A percentile compares a stretch with the other conserved stretches of the same genome.
phyloP scores from a whole-genome alignment of 768 basidiomycete genomes.

The Tulasnella sp. region DNA sequence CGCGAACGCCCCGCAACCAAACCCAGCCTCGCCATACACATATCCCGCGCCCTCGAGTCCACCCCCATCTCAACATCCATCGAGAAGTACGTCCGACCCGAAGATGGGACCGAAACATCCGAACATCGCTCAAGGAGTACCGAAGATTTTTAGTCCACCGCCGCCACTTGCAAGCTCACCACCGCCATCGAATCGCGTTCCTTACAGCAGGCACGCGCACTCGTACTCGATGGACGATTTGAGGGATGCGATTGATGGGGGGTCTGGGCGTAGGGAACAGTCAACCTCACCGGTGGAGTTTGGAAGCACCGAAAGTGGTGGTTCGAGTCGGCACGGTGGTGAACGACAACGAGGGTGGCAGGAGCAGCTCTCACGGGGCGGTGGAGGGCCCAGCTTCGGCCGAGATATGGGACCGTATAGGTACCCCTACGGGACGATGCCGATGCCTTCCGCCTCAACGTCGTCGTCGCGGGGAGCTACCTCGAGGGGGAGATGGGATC shows the following conservation, averaged over 20 bases:
- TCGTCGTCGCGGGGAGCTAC: too few relatives aligned
- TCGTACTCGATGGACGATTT: not conserved
- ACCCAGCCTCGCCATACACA: not conserved
- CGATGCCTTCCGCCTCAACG: not conserved
- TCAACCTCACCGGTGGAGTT: not conserved
- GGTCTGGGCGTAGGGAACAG: not conserved
- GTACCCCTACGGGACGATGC: not conserved
- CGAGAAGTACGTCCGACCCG: not conserved
- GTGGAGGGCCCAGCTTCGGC: not conserved
- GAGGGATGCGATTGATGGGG: not conserved
- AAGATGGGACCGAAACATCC: not conserved
- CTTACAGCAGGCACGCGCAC: not conserved
- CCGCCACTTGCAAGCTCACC: not conserved
- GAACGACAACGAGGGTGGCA: not conserved
- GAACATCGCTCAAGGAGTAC: not conserved
- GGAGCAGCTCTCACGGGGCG: not conserved
- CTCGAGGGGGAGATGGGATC: constrained; percentile 2
- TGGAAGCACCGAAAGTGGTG: not conserved
- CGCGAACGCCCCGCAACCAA: not conserved
- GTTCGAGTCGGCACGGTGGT: not conserved
- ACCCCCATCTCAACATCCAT: not conserved
- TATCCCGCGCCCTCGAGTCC: not conserved
- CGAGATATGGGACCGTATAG: not conserved
- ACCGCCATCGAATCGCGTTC: not conserved
- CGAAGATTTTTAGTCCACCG: not conserved